Evolutionary conservation across 2,329 filamentous ascomycete genomes (phyloP).

Genomic region (Pseudopyricularia javanii): DNA sequence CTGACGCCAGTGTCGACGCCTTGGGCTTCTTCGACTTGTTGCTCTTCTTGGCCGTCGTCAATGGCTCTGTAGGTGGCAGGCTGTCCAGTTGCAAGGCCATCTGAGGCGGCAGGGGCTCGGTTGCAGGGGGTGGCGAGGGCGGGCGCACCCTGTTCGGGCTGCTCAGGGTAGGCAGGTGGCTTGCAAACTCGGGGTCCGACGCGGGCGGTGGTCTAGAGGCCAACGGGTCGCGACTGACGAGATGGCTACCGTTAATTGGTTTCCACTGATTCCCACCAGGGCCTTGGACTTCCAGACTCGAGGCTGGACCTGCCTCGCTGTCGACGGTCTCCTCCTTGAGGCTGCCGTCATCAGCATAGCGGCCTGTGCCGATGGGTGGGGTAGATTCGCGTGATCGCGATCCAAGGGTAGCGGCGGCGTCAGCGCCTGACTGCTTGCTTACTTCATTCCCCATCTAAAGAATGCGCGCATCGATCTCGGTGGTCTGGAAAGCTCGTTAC

Average conservation of each 20-base stretch:
- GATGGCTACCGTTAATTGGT: not conserved
- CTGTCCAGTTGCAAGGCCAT: not conserved
- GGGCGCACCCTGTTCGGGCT: constrained; percentile 2
- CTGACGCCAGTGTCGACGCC: not conserved
- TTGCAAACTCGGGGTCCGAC: not conserved
- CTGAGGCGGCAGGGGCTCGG: not conserved
- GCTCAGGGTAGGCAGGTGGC: not conserved
- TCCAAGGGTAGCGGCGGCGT: not conserved
- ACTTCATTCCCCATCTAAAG: constrained; percentile 1
- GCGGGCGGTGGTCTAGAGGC: not conserved
- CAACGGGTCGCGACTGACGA: not conserved
- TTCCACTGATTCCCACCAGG: not conserved
- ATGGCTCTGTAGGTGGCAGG: not conserved
- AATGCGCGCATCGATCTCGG: not conserved
- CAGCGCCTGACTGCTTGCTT: not conserved
- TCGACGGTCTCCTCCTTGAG: not conserved
- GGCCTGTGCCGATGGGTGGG: constrained; percentile 2
- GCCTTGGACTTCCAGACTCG: not conserved
- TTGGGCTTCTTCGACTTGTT: not conserved
- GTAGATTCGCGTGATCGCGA: not conserved
- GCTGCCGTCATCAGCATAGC: not conserved
- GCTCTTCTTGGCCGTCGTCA: not conserved
- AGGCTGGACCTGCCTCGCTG: not conserved
- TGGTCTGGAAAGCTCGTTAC: not conserved
- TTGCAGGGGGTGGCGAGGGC: not conserved